Evolutionary conservation across 495 filamentous ascomycete genomes (phyloP), one percentile per base, ranked within the genome.

Genomic region (Tuber calosporum): DNA sequence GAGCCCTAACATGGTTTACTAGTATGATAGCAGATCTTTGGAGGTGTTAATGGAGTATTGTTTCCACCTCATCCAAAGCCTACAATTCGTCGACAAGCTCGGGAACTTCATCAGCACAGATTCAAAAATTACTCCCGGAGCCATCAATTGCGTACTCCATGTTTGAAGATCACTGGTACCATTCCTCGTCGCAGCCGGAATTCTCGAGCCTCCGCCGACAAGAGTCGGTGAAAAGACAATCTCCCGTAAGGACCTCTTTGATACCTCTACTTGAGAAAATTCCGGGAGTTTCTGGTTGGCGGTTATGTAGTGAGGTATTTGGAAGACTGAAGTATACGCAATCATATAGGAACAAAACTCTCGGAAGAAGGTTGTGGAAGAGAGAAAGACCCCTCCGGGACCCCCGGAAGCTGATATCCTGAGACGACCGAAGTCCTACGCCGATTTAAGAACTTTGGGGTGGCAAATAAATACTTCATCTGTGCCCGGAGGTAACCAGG

Each of bases 371-470:
- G 79, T 67, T 71, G 80, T 84, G 48, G 82, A 83, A 2, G 81
- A 86, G 19, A 81, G 85, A 36, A 85, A 86, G 40, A 74, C 86
- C 3, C 82, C 83, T 72, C 87, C 90, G 80, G 88, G 88, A 53
- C 77, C 79, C 22, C 83, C 86, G 66, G 81, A 83, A 74, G 73
- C 78, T 67, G 84, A 85, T 71, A 85, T 85, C 0, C 91, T 89
- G 22, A 85, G 88, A 70, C 84, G 92, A 76, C 89, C 91, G 66
- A 91, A 92, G 79, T 93, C 91, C 11, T 92, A 91, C 77, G 90
- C 88, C 74, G 89, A 93, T 79, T 69, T 81, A 34, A 77, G 79
- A 37, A 58, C 43, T 20, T 89, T 93, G 76, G 89, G 83, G 88
- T 81, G 86, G 87, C 41, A 88, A 87, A n/a, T 86, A 84, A 30